Evolutionary conservation across 1,139 yeast species (phyloP), one percentile per base, ranked within the genome.

Genomic region (Waltiozyma sp.): DNA sequence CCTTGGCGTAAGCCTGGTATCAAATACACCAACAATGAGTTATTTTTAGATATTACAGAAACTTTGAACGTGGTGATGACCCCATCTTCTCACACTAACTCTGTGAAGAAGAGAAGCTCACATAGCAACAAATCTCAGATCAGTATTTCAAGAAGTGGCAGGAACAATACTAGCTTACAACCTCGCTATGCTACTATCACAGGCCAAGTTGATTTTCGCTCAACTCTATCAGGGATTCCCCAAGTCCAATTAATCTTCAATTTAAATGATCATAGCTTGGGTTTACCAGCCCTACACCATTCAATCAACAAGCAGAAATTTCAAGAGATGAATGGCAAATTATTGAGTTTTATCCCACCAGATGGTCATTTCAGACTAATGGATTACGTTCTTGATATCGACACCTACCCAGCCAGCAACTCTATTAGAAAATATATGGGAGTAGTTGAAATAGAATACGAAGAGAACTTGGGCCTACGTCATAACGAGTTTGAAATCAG

Each of bases 221-320:
- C 88, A 14, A 79, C 77, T 50, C 64, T 91, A 19, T 74, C 85
- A 4, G 96, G 95, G 0, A 65, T 72, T 0, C 97, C 97, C 0
- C 74, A 75, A 28, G 70, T 89, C 19, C 77, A 76, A 47, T 60
- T 89, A 54, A 58, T 66, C 13, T 62, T 84, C 42, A 66, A 68
- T 39, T 54, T 64, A n/a, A 66, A 63, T 23, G 73, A 72, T 2
- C 65, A 68, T 43, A 61, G 68, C 33, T 47, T 75, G 33, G 70
- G 70, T 5, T 51, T 65, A 8, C 84, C 89, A 0, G 62, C 71
- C 1, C 59, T 65, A 40, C 70, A 67, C 46, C 58, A 62, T 34
- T 61, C 66, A 44, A 56, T 72, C 7, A 67, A 75, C 44, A 50
- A 68, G 4, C 69, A 64, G 24, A 58, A 60, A 28, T 77, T 81